Evolutionary conservation across 2,329 filamentous ascomycete genomes (phyloP).

Genomic region (Claviceps fusiformis): DNA sequence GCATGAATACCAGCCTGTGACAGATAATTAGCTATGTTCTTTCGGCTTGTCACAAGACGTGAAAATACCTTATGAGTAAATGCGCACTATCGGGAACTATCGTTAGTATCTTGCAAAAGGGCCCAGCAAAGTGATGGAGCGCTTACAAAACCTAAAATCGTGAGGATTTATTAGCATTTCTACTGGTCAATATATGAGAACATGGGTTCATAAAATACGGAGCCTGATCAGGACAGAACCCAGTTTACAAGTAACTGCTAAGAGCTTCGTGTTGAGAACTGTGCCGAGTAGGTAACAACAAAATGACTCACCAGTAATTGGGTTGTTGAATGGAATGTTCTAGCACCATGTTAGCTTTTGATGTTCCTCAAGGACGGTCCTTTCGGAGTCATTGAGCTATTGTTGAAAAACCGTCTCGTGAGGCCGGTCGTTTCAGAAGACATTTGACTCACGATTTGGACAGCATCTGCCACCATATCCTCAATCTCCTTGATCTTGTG

Average conservation of each 20-base stretch:
- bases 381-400: background rate
- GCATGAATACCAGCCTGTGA: constrained; percentile 20
- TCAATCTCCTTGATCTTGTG: constrained; percentile 78
- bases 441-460: constrained; percentile 5
- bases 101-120: background rate
- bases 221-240: background rate
- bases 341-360: background rate
- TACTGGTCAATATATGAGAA: background rate
- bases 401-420: background rate
- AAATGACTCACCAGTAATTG: constrained; percentile 14
- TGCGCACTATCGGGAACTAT: background rate
- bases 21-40: background rate
- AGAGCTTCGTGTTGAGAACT: background rate
- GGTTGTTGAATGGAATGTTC: constrained; percentile 18
- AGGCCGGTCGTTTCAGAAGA: background rate
- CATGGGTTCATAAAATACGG: background rate
- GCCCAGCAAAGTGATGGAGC: no score
- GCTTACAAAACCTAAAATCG: background rate
- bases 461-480: constrained; percentile 53
- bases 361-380: background rate
- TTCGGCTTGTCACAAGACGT: background rate
- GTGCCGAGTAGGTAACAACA: no score
- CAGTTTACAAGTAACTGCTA: background rate
- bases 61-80: constrained; percentile 1
- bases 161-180: background rate